Evolutionary conservation across 2,329 filamentous ascomycete species (phyloP).

Genomic region (Peltaster fructicola): DNA sequence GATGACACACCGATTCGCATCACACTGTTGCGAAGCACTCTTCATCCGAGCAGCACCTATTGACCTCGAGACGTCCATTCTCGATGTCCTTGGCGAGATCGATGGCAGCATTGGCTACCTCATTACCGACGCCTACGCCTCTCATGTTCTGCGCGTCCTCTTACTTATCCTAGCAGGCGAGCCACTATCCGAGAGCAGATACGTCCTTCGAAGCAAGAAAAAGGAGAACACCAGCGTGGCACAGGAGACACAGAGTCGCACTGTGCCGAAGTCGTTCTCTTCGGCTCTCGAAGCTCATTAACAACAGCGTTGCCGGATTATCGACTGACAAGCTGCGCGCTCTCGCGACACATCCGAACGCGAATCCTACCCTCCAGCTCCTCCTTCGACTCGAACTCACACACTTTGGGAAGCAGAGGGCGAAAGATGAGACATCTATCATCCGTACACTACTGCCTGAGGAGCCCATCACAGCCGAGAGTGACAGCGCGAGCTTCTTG

Average conservation of each 20-base stretch:
- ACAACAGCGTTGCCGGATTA: conserved; percentile 54
- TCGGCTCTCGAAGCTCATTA: conserved; percentile 65
- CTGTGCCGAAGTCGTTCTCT: conserved; percentile 64
- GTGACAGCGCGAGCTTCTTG: conserved; percentile 62
- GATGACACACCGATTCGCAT: conserved; percentile 88
- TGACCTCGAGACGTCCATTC: conserved; percentile 75
- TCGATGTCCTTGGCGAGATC: conserved; percentile 72
- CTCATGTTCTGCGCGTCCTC: conserved; percentile 74
- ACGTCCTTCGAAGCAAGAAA: conserved; percentile 74
- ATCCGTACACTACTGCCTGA: conserved; percentile 65
- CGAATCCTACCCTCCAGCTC: conserved; percentile 84
- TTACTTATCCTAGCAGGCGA: conserved; percentile 72
- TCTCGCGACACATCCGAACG: conserved; percentile 73
- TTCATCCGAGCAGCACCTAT: conserved; percentile 68
- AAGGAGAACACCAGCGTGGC: conserved; percentile 66
- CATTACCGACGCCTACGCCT: conserved; percentile 76
- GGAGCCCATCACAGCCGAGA: conserved; percentile 54
- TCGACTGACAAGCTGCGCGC: conserved; percentile 67
- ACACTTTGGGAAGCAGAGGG: conserved; percentile 49
- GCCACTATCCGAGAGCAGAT: conserved; percentile 50
- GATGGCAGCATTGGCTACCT: conserved; percentile 68
- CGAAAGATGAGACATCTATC: conserved; percentile 48
- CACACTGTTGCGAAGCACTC: conserved; percentile 88
- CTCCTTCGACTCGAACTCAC: conserved; percentile 73
- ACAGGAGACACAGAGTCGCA: conserved; percentile 19